Evolutionary conservation across 768 basidiomycete species (phyloP), one percentile per base, ranked within the genome.

Genomic region (Termitomyces sp.): DNA sequence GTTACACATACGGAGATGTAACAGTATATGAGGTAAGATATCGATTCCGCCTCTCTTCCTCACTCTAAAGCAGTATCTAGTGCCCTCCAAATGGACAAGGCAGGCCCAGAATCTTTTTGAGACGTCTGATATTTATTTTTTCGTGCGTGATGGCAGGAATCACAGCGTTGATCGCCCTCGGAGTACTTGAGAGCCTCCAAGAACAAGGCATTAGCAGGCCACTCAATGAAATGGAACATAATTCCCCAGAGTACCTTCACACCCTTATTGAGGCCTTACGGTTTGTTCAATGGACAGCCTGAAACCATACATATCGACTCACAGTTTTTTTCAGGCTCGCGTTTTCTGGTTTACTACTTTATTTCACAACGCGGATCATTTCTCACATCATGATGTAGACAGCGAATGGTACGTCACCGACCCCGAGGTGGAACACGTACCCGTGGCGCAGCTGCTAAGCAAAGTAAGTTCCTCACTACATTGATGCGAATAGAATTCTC

Each of bases 71-170:
- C 49, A n/a, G 48, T 35, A 38, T 15, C 42, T 6, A 41, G 92
- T 96, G 94, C 63, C 96, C 95, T 7, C 96, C 96, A 0, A 98
- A 97, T 67, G 94, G 96, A 9, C 95, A 98, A 81, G 96, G 95
- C 73, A 51, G 39, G 20, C 1, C 13, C 2, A n/a, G 12, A 2
- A 20, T 44, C 15, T 6, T 10, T 22, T 15, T 36, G 18, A 35
- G 25, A 29, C 18, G 7, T 20, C 15, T n/a, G 23, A 32, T 7
- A 9, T 47, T 29, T 29, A 64, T 12, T 43, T 41, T n/a, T 45
- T 36, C 38, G n/a, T 57, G 18, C 11, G 7, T 41, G 6, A 38
- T 50, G 20, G 6, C 52, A 87, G 85, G 87, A n/a, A 82, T 99
- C 39, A 96, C 95, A 5, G 92, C 97, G 0, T 79, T 98, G 7